Evolutionary conservation across 2,329 filamentous ascomycete species (phyloP), one percentile per base, ranked within the genome.

Genomic region (Talaromyces rugulosus): DNA sequence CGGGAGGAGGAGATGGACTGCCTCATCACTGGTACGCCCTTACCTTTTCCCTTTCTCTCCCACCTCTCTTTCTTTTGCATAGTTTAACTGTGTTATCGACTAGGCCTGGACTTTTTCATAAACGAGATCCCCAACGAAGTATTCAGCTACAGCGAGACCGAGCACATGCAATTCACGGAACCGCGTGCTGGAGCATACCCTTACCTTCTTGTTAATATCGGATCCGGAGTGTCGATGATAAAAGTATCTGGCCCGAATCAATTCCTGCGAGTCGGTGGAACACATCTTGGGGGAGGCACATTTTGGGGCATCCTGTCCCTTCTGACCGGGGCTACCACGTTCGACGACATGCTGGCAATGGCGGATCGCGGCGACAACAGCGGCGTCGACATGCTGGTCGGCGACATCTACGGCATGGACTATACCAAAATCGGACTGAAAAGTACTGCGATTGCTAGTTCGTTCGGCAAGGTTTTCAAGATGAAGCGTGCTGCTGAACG

Each of bases 1-100:
- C 84, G 92, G 51, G 95, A 98, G 77, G 95, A 99, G 71, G 95
- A 99, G 79, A 99, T 99, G 95, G 92, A 96, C 76, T 99, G 95
- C 73, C 80, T 99, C 62, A 99, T 99, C 66, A 95, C 95, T 71
- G 92, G 91, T 92, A 76, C 66, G 36, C 5, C 23, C 28, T 5
- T 44, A 5, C 28, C 8, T 56, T 53, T 16, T 31, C 7, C 3
- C n/a, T n/a, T n/a, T n/a, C 34, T 30, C 18, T 2, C 11, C 31
- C 31, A 12, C 23, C 23, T 23, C 23, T 23, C 23, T 23, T 23
- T 23, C 23, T 23, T 23, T 23, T 2, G 23, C 23, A 23, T 23
- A 23, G 23, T 23, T 23, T 63, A 56, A 63, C 34, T 23, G 34
- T 56, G 14, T 34, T n/a, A 51, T n/a, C 7, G 14, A 44, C 30